Conservation (phyloP, 768 basidiomycete genomes). For the Podaxis rugospora region DNA sequence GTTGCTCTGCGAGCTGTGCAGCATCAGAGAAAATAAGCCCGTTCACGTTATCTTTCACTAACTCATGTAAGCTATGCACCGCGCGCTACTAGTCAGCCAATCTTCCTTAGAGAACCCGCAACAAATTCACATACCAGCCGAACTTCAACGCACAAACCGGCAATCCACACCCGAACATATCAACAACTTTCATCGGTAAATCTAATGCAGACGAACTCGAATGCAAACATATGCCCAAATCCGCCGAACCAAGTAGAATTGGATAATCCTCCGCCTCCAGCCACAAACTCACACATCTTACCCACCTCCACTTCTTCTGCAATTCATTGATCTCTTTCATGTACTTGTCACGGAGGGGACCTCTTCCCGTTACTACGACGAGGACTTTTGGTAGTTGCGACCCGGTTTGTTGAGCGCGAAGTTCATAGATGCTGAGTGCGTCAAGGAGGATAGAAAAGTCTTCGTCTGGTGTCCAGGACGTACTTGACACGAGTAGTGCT, state of each 20-base stretch:
- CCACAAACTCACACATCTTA: slow-evolving; percentile 82
- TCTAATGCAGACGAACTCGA: slow-evolving; percentile 87
- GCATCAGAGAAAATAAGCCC: slow-evolving; percentile 75
- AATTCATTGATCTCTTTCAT: slow-evolving; percentile 62
- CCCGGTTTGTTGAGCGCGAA: slow-evolving; percentile 32
- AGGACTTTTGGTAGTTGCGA: slow-evolving; percentile 67
- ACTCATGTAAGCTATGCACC: slow-evolving; percentile 67
- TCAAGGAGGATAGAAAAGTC: slow-evolving; percentile 83
- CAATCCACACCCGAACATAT: slow-evolving; percentile 97
- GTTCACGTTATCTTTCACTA: slow-evolving; percentile 81
- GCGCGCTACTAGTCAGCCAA: background rate
- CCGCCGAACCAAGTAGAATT: slow-evolving; percentile 79
- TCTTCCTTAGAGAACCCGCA: background rate
- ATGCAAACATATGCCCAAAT: slow-evolving; percentile 89
- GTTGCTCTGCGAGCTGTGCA: slow-evolving; percentile 61
- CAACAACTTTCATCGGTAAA: slow-evolving; percentile 98
- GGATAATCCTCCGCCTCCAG: slow-evolving; percentile 91
- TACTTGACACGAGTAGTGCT: slow-evolving; percentile 85
- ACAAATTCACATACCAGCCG: slow-evolving; percentile 54
- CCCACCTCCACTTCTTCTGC: slow-evolving; percentile 70
- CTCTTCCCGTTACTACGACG: slow-evolving; percentile 88
- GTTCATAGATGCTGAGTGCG: slow-evolving; percentile 70
- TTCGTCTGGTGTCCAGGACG: slow-evolving; percentile 97
- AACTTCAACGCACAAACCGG: slow-evolving; percentile 92
- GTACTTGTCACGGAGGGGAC: slow-evolving; percentile 69